phyloP scores from a whole-genome alignment of 768 basidiomycete genomes.

The Serendipita indica region DNA sequence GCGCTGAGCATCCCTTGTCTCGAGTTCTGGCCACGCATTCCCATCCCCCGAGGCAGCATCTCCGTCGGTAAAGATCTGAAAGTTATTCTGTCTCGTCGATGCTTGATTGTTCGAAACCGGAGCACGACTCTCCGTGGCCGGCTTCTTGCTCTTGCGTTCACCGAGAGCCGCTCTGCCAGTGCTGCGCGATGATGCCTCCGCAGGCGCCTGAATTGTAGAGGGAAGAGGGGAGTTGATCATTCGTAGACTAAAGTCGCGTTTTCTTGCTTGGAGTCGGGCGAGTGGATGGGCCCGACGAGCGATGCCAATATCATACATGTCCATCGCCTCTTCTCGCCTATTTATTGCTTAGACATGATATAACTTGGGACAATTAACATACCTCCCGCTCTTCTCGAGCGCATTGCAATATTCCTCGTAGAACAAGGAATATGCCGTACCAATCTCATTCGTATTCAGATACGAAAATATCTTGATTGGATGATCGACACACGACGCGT shows the following conservation, averaged over 20 bases:
- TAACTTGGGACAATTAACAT: conserved; percentile 22
- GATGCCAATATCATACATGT: conserved; percentile 70
- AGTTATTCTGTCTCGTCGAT: background rate
- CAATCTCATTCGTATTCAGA: conserved; percentile 81
- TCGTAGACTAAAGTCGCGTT: conserved; percentile 56
- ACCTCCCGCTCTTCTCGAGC: conserved; percentile 68
- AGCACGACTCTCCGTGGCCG: background rate
- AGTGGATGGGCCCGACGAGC: conserved; percentile 65
- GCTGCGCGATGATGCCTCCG: background rate
- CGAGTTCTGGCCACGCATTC: conserved; percentile 5
- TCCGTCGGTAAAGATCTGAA: background rate
- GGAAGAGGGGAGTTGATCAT: conserved; percentile 26
- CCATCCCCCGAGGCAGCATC: background rate
- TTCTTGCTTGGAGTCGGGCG: conserved; percentile 68
- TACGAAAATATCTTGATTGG: conserved; percentile 70
- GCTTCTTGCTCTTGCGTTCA: background rate
- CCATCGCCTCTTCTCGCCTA: conserved; percentile 66
- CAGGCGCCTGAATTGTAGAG: too few species aligned
- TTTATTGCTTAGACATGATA: background rate
- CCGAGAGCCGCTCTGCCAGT: background rate
- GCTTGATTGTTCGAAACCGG: background rate
- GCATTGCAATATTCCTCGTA: conserved; percentile 85
- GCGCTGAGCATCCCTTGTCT: conserved; percentile 2
- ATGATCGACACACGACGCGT: conserved; percentile 66
- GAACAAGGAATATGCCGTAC: conserved; percentile 56